Conservation (phyloP, 192 early-diverging fungal genomes). For the Backusella luteola region DNA sequence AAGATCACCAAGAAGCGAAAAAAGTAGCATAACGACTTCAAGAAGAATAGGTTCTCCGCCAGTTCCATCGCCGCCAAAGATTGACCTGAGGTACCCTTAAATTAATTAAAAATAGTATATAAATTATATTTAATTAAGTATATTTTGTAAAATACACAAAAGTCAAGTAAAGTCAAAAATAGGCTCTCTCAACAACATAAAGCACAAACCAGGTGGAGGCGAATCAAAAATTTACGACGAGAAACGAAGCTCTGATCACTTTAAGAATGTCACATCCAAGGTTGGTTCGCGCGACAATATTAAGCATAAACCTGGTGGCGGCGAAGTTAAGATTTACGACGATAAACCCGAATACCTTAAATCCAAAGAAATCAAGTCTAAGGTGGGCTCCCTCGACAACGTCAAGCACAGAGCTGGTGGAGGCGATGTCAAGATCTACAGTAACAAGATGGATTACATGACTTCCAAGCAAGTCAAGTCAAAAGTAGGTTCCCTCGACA, state of each 20-base stretch:
- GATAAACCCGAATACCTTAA: too few species aligned
- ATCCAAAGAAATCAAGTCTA: too few species aligned
- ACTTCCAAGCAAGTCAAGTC: neutral
- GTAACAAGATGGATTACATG: neutral
- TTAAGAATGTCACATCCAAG: too few species aligned
- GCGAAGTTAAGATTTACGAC: too few species aligned
- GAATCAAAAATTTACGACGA: neutral
- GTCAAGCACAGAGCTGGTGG: neutral
- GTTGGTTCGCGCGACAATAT: too few species aligned
- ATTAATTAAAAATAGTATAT: conserved; percentile 1
- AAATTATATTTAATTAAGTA: neutral
- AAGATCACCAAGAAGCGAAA: neutral
- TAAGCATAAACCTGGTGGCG: too few species aligned
- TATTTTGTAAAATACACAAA: neutral
- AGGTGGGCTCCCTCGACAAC: neutral
- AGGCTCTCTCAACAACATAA: neutral
- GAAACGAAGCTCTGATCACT: too few species aligned
- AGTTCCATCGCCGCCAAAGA: neutral
- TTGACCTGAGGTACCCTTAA: neutral
- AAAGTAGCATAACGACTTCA: neutral
- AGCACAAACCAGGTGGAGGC: neutral
- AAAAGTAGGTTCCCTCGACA: neutral
- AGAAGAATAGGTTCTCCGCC: neutral
- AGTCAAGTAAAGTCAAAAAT: conserved; percentile 14
- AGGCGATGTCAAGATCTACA: conserved; percentile 9